Base-by-base conservation (phyloP, 352 stramenopile genomes). In the Pythium periplocum region DNA sequence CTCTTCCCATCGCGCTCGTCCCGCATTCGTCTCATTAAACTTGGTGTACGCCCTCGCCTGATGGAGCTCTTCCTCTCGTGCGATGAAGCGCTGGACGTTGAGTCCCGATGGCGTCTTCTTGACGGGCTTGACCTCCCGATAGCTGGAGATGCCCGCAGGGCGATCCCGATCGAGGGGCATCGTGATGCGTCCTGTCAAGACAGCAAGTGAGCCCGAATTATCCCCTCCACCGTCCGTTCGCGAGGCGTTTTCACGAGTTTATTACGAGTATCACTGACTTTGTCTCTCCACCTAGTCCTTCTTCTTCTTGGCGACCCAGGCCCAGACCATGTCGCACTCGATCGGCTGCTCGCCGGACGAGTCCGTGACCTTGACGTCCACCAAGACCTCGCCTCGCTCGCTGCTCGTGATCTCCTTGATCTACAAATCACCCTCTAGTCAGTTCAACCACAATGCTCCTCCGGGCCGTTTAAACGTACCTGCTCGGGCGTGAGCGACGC, bases 271-370 rank as follows among this genome's bases (percentile, higher is more conserved):
- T 26, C 0, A 26, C 17, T 26, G 17, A 26, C 17, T 26, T 26
- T 26, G 17, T 26, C 17, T 26, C 17, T 31, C 4, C 26, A 3
- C 4, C 44, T 54, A 62, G 35, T 63, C 48, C 44, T 68, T 68
- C 55, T 68, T 69, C 50, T 76, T 57, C 66, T 95, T 96, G 33
- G 61, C 67, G 31, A 89, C 68, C 86, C 86, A 96, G 10, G 84
- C 86, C 84, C 84, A 96, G 41, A 85, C 50, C 74, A 96, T 88
- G 52, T 94, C 72, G 53, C 73, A 83, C 47, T 93, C 78, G 41
- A 96, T 91, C 4, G 86, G 86, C 42, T 72, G 65, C 36, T 90
- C 79, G 4, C 84, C 84, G 1, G 65, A 66, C 8, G 66, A 68
- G 66, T 96, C 86, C 9, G 78, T 87, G 43, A 96, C 78, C 32